Conservation (phyloP, 495 filamentous ascomycete genomes). For the Neurospora sp. region DNA sequence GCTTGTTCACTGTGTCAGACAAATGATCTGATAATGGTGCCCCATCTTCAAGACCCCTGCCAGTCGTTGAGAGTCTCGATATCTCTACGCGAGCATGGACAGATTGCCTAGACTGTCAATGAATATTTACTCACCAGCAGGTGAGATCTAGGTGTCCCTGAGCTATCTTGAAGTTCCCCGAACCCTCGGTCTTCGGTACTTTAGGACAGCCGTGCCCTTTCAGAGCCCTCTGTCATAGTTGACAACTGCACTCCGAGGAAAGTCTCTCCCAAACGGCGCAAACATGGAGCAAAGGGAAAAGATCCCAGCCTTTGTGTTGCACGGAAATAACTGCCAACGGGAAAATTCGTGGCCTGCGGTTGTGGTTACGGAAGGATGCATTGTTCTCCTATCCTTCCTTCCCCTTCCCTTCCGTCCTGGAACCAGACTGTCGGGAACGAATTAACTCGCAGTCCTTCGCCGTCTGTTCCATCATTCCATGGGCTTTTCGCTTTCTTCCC, state of each 20-base stretch:
- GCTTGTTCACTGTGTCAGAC: neutral
- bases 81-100: neutral
- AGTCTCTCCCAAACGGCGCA: neutral
- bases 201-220: neutral
- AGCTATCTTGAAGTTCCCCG: neutral
- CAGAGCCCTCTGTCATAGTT: neutral
- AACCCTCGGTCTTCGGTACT: neutral
- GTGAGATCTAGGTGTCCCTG: neutral
- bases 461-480: neutral
- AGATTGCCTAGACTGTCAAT: neutral
- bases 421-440: slow-evolving; percentile 9
- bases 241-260: neutral
- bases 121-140: neutral
- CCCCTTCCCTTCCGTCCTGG: neutral
- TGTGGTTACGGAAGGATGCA: neutral
- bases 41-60: neutral
- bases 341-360: neutral
- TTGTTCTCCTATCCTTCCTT: neutral
- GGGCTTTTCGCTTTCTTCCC: neutral
- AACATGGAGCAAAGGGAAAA: neutral
- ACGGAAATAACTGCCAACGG: neutral
- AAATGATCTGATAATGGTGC: neutral
- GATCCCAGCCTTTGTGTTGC: neutral
- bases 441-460: neutral
- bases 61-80: neutral